Evolutionary conservation across 1,139 yeast genomes (phyloP).

Genomic region (Candida sp.): DNA sequence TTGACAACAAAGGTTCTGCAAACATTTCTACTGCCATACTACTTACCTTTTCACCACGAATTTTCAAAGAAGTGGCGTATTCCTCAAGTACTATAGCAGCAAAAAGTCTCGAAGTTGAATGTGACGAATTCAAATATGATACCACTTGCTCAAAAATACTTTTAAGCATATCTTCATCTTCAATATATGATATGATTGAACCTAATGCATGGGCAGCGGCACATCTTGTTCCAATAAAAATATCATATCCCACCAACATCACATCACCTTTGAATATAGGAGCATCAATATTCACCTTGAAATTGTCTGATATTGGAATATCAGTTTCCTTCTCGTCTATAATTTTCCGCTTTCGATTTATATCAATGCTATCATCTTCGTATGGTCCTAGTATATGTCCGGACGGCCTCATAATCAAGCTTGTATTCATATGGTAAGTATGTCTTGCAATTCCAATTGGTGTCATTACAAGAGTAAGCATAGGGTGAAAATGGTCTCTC

Average conservation of each 20-base stretch:
- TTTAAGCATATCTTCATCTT: slow-evolving; percentile 32
- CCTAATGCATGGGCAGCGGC: slow-evolving; percentile 81
- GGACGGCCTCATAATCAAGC: slow-evolving; percentile 75
- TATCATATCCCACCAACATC: slow-evolving; percentile 74
- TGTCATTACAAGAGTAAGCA: slow-evolving; percentile 75
- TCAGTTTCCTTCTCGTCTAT: slow-evolving; percentile 32
- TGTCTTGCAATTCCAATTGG: slow-evolving; percentile 94
- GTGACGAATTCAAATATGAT: slow-evolving; percentile 51
- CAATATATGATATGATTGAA: slow-evolving; percentile 54
- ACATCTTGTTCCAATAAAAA: slow-evolving; percentile 71
- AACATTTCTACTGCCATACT: slow-evolving; percentile 18
- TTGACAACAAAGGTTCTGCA: slow-evolving; percentile 25
- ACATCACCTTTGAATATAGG: slow-evolving; percentile 94
- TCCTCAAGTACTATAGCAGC: slow-evolving; percentile 72
- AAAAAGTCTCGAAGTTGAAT: slow-evolving; percentile 78
- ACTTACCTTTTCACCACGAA: slow-evolving; percentile 11
- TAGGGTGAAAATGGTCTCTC: slow-evolving; percentile 53
- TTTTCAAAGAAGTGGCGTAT: slow-evolving; percentile 47
- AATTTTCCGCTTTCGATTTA: slow-evolving; percentile 29
- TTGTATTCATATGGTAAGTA: slow-evolving; percentile 79
- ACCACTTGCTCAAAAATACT: slow-evolving; percentile 38
- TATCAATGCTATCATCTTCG: slow-evolving; percentile 17
- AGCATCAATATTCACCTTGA: slow-evolving; percentile 81
- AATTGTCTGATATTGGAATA: slow-evolving; percentile 51
- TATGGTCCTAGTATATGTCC: slow-evolving; percentile 47